These are phyloP conservation scores for Porpolomopsis calyptriformis DNA, from an alignment of 768 basidiomycete genomes.

Conservation along the genomic window DNA sequence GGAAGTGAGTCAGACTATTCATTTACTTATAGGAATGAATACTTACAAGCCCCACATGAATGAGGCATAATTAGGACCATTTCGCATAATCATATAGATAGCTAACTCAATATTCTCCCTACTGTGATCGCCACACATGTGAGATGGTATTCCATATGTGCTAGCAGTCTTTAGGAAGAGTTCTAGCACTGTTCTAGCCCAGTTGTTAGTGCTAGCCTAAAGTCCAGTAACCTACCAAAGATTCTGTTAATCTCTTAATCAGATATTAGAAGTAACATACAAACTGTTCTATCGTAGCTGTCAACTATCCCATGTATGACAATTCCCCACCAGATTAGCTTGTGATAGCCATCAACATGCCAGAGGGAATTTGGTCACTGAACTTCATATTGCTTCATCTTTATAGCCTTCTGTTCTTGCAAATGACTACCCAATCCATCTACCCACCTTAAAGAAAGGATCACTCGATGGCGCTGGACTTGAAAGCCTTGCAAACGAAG, in stretches of 20 bases:
- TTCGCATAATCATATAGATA: conserved; percentile 23
- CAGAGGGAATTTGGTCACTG: conserved; percentile 20
- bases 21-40: not conserved
- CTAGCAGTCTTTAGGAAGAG: conserved; percentile 16
- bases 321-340: conserved; percentile 21
- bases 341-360: conserved; percentile 29
- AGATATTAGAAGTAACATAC: not conserved
- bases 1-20: not conserved
- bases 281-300: conserved; percentile 17
- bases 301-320: conserved; percentile 21
- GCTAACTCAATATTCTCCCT: conserved; percentile 26
- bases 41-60: conserved; percentile 25
- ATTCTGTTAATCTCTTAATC: not conserved
- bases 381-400: conserved; percentile 13
- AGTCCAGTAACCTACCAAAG: conserved; percentile 17
- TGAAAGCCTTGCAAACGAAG: conserved; percentile 17
- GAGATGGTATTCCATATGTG: conserved; percentile 20
- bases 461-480: conserved; percentile 16
- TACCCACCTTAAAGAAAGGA: conserved; percentile 15
- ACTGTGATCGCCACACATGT: conserved; percentile 24
- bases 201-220: conserved; percentile 20
- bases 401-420: conserved; percentile 11
- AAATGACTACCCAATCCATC: conserved; percentile 19
- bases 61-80: conserved; percentile 20
- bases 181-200: conserved; percentile 17